Conservation (phyloP, 2,329 filamentous ascomycete species). For the Trichoderma koningii region DNA sequence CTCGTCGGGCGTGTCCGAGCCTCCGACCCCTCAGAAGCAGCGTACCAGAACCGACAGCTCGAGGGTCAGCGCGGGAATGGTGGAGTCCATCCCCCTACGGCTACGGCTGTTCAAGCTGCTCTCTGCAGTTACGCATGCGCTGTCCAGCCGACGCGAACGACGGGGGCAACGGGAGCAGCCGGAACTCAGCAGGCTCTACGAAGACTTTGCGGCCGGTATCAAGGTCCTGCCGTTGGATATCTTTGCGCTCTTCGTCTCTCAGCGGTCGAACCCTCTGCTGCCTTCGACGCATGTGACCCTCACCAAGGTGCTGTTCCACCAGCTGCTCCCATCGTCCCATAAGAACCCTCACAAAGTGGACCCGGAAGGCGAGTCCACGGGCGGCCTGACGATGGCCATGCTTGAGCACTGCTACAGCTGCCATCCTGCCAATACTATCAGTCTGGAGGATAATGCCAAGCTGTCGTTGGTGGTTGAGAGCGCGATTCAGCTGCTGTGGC, state of each 20-base stretch:
- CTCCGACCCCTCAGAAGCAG: slow-evolving; percentile 48
- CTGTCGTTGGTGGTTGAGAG: slow-evolving; percentile 69
- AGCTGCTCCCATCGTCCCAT: slow-evolving; percentile 47
- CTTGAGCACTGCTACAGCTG: slow-evolving; percentile 64
- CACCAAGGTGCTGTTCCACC: slow-evolving; percentile 48
- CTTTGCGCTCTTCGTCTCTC: slow-evolving; percentile 57
- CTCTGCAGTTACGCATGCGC: slow-evolving; percentile 50
- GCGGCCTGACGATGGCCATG: slow-evolving; percentile 48
- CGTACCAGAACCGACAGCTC: slow-evolving; percentile 33
- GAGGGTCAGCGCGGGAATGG: slow-evolving; percentile 37
- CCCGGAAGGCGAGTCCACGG: slow-evolving; percentile 40
- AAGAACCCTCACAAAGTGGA: slow-evolving; percentile 47
- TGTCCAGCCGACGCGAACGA: slow-evolving; percentile 40
- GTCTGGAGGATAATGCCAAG: slow-evolving; percentile 69
- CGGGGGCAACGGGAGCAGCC: slow-evolving; percentile 28
- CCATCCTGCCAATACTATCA: slow-evolving; percentile 62
- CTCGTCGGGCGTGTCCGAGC: slow-evolving; percentile 50
- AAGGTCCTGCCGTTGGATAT: slow-evolving; percentile 59
- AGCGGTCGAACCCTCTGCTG: slow-evolving; percentile 41
- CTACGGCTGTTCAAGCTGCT: slow-evolving; percentile 63
- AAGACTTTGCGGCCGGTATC: slow-evolving; percentile 58
- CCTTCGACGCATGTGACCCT: slow-evolving; percentile 48
- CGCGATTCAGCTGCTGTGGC: slow-evolving; percentile 58
- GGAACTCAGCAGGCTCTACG: slow-evolving; percentile 58
- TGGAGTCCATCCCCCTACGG: slow-evolving; percentile 62